Conservation (phyloP, 1,284 basidiomycete genomes). For the Anthracocystis panici-leucophaei region DNA sequence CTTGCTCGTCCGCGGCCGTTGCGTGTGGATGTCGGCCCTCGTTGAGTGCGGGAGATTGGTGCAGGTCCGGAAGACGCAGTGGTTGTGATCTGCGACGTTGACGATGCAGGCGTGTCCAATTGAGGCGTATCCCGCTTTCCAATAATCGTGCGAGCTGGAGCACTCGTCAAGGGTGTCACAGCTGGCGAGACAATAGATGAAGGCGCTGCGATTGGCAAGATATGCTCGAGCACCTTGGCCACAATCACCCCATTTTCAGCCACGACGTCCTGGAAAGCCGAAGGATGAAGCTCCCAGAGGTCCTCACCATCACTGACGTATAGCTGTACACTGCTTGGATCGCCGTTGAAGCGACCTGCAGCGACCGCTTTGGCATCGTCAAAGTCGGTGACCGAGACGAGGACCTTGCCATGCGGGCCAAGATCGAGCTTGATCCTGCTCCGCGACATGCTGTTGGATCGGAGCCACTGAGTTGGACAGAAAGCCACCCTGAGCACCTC, state of each 20-base stretch:
- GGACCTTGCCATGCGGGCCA: constrained; percentile 43
- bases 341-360: constrained; percentile 27
- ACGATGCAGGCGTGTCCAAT: not conserved
- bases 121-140: not conserved
- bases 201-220: no score
- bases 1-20: constrained; percentile 12
- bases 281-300: constrained; percentile 45
- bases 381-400: constrained; percentile 35
- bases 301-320: constrained; percentile 42
- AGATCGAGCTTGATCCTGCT: constrained; percentile 49
- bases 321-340: constrained; percentile 23
- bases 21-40: not conserved
- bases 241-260: constrained; percentile 41
- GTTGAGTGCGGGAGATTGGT: not conserved
- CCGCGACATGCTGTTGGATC: constrained; percentile 7
- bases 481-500: no score
- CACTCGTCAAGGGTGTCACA: not conserved
- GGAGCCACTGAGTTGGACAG: no score
- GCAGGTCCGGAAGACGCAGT: not conserved
- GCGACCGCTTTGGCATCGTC: constrained; percentile 39
- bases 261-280: constrained; percentile 43
- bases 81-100: not conserved
- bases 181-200: not conserved
- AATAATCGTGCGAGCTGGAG: not conserved
- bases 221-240: constrained; percentile 13